phyloP scores from a whole-genome alignment of 768 basidiomycete species.

The Asterophora parasitica region DNA sequence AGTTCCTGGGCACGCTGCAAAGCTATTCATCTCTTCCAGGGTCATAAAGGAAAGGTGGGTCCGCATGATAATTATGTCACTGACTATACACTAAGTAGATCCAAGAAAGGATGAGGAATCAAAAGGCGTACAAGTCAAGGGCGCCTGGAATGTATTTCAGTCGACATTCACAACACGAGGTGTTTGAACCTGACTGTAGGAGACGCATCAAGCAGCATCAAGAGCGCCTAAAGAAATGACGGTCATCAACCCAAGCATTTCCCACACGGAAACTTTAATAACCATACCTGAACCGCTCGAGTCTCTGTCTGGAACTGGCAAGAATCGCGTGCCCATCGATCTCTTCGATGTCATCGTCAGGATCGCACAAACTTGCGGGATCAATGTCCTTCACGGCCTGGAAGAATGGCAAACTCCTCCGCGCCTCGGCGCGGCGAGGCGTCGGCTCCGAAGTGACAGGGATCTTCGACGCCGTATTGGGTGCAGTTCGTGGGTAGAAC shows the following conservation, averaged over 20 bases:
- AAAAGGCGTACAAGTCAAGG: too few species aligned
- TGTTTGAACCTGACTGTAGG: too few species aligned
- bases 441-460: constrained; percentile 4
- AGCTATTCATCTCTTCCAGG: background rate
- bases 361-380: background rate
- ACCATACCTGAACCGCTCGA: constrained; percentile 8
- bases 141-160: too few species aligned
- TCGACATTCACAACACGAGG: too few species aligned
- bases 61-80: background rate
- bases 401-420: constrained; percentile 23
- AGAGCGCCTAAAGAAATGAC: background rate
- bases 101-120: too few species aligned
- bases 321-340: background rate
- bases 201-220: background rate
- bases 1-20: background rate
- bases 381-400: constrained; percentile 9
- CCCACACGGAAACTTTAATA: background rate
- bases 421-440: constrained; percentile 15
- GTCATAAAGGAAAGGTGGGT: background rate
- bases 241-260: background rate
- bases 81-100: background rate
- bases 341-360: background rate
- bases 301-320: background rate
- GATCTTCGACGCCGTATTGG: constrained; percentile 12
- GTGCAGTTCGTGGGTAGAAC: constrained; percentile 15